A percentile compares a stretch with the other conserved stretches of the same genome.
These are phyloP conservation scores for Coemansia sp. DNA, from an alignment of 192 early-diverging fungal genomes.

Conservation along the genomic window DNA sequence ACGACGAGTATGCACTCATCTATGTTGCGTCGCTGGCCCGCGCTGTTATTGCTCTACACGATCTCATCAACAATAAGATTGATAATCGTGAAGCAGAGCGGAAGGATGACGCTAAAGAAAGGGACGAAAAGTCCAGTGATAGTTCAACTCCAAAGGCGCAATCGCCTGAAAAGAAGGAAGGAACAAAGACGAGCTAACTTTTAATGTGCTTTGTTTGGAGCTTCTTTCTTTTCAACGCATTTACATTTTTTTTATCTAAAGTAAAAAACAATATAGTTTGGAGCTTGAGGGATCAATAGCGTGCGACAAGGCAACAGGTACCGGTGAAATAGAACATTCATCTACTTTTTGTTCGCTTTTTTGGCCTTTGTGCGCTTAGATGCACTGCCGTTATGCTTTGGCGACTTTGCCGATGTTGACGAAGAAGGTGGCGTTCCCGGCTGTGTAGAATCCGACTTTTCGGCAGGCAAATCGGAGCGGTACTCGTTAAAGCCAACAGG, in stretches of 20 bases:
- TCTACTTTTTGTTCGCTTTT: constrained; percentile 27
- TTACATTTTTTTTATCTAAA: background rate
- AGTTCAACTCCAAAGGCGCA: constrained; percentile 1
- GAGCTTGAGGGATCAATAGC: too few relatives aligned
- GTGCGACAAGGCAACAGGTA: background rate
- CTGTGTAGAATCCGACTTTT: constrained; percentile 10
- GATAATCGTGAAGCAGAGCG: constrained; percentile 66
- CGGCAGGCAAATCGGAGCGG: constrained; percentile 20
- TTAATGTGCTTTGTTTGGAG: constrained; percentile 1
- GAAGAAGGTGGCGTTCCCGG: constrained; percentile 1
- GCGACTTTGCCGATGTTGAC: constrained; percentile 9
- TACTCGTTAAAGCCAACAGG: constrained; percentile 37
- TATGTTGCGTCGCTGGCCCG: constrained; percentile 92
- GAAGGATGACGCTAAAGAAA: constrained; percentile 37
- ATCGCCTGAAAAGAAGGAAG: constrained; percentile 2
- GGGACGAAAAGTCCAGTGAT: constrained; percentile 25
- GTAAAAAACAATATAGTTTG: too few relatives aligned
- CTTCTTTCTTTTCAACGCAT: background rate
- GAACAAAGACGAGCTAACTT: background rate
- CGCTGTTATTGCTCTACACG: constrained; percentile 94
- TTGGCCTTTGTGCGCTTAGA: constrained; percentile 42
- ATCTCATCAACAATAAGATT: constrained; percentile 97
- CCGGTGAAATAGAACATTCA: background rate
- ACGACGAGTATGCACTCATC: constrained; percentile 94
- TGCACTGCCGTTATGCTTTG: constrained; percentile 18